Base-by-base conservation (phyloP, 2,329 filamentous ascomycete species). In the Aspergillus costaricaensis region DNA sequence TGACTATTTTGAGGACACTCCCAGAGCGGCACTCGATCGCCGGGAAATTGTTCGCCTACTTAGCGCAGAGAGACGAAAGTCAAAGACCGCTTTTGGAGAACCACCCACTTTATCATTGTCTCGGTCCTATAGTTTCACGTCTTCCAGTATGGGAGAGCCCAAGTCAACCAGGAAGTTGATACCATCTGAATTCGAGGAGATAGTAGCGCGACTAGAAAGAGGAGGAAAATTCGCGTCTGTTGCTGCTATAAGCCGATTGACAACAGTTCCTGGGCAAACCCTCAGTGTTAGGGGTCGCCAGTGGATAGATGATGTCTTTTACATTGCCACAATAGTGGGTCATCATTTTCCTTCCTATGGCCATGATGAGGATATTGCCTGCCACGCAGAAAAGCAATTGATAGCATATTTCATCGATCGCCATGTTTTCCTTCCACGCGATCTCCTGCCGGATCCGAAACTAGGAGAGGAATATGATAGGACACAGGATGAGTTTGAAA, bases 381-480 rank as follows among this genome's bases (percentile, higher is more conserved):
- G 39, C 25, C 60, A 62, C 21, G 60, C 60, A 4, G 62, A 63
- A 47, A 65, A 62, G 52, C 60, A 65, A 27, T 32, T 61, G n/a
- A 65, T 62, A 10, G 62, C 58, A 47, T 63, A 65, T 27, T 65
- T 65, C 36, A 49, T 65, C 14, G 58, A 62, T 27, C 51, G 58
- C 41, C 62, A 62, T 58, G 58, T 61, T 54, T 62, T 65, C 12
- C 56, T 63, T 8, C 58, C 48, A 39, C 50, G 48, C 12, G 62
- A 62, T 25, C 39, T 30, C 10, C 3, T 41, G 7, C 23, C 32
- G 6, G 36, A 36, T 5, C 6, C 21, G 2, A 10, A 27, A 8
- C 23, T 50, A 17, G 49, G 59, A 12, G 12, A 14, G 12, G 32
- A 36, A 4, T 14, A 5, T 5, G 5, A 14, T 2, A 36, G 10